Evolutionary conservation across 2,329 filamentous ascomycete species (phyloP).

Genomic region (Phialophora tarda): DNA sequence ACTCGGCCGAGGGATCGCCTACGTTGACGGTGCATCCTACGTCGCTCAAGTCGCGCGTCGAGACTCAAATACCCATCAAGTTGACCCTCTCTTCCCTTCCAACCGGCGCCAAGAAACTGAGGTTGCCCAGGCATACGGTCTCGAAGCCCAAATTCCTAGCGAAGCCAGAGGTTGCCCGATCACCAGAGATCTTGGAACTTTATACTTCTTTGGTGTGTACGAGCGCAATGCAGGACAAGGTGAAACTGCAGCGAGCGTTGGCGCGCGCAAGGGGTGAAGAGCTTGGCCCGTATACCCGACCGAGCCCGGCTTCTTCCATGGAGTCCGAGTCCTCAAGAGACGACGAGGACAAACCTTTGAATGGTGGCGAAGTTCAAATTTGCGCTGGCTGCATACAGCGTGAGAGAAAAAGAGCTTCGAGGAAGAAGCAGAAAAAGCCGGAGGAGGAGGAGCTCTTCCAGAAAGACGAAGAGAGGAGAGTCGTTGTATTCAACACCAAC

Average conservation of each 20-base stretch:
- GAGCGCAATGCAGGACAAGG: constrained; percentile 81
- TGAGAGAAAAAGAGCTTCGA: constrained; percentile 85
- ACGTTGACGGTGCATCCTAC: constrained; percentile 68
- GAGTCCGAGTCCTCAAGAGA: constrained; percentile 60
- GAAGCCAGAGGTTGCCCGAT: constrained; percentile 69
- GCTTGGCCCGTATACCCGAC: constrained; percentile 46
- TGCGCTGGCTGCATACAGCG: constrained; percentile 89
- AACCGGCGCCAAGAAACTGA: constrained; percentile 75
- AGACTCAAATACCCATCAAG: constrained; percentile 92
- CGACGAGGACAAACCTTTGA: constrained; percentile 74
- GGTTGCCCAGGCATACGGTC: constrained; percentile 87
- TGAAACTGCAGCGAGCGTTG: constrained; percentile 70
- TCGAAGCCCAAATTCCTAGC: constrained; percentile 90
- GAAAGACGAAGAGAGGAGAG: constrained; percentile 76
- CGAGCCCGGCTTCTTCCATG: constrained; percentile 46
- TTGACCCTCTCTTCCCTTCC: constrained; percentile 79
- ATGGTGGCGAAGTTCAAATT: constrained; percentile 92
- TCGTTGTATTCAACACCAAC: constrained; percentile 89
- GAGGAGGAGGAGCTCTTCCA: constrained; percentile 91
- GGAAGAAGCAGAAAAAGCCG: constrained; percentile 91
- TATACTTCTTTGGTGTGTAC: constrained; percentile 86
- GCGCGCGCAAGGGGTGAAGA: constrained; percentile 57
- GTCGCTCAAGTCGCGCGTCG: constrained; percentile 84
- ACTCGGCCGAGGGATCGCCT: constrained; percentile 42
- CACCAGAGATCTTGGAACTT: constrained; percentile 77